Conservation (phyloP, 495 filamentous ascomycete species). For the Podospora sp. region DNA sequence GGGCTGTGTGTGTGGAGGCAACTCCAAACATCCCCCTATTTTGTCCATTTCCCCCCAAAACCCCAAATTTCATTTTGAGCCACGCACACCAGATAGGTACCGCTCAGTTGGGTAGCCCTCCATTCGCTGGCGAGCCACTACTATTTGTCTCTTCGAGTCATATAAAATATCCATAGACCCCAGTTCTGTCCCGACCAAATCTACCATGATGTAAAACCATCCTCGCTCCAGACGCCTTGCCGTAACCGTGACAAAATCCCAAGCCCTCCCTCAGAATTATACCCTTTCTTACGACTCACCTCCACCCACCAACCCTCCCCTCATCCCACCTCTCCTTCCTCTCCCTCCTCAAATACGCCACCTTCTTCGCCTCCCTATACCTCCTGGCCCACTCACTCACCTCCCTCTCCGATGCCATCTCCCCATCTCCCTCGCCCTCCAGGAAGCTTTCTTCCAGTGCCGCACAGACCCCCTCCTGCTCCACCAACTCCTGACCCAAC, state of each 20-base stretch:
- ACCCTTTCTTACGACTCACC: conserved; percentile 43
- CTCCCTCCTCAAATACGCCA: conserved; percentile 75
- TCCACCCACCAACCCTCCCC: conserved; percentile 89
- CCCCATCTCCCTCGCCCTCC: conserved; percentile 47
- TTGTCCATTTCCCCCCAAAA: not conserved
- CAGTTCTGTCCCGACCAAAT: not conserved
- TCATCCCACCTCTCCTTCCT: conserved; percentile 92
- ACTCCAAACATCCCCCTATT: not conserved
- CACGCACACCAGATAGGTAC: not conserved
- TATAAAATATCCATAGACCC: not conserved
- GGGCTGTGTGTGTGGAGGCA: not conserved
- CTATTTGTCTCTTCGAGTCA: not conserved
- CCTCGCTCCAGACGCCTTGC: not conserved
- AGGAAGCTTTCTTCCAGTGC: conserved; percentile 91
- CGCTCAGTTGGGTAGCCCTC: not conserved
- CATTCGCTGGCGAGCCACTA: not conserved
- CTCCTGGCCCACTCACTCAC: conserved; percentile 79
- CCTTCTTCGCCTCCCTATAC: conserved; percentile 73
- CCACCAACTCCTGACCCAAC: conserved; percentile 69
- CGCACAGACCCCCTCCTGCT: conserved; percentile 79
- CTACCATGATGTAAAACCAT: not conserved
- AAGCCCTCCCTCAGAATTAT: not conserved
- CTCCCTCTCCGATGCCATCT: conserved; percentile 70
- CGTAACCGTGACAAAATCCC: not conserved
- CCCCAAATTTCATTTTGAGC: not conserved